Evolutionary conservation across 2,329 filamentous ascomycete species (phyloP).

Genomic region (Fusarium ramigenum): DNA sequence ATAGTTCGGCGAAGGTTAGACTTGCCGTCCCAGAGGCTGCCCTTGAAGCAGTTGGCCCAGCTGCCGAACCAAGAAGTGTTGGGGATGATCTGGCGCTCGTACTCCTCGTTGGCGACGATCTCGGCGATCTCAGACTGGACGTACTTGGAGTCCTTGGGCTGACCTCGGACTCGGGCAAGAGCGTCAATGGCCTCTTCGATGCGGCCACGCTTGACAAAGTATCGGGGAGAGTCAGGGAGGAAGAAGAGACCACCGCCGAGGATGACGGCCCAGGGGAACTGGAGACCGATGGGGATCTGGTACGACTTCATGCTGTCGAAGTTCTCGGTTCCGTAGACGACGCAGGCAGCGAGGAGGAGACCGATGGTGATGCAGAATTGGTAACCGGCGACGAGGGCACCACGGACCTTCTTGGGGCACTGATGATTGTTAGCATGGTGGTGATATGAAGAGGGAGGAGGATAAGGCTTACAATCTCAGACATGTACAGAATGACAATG

Average conservation of each 20-base stretch:
- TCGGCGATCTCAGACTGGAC: constrained; percentile 35
- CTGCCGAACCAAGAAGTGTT: constrained; percentile 18
- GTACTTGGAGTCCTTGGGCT: constrained; percentile 35
- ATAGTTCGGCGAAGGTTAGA: constrained; percentile 58
- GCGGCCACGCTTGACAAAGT: constrained; percentile 32
- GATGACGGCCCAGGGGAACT: constrained; percentile 37
- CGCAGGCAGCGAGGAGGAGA: constrained; percentile 30
- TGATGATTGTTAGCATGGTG: constrained; percentile 7
- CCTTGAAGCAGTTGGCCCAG: constrained; percentile 39
- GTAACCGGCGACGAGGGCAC: constrained; percentile 36
- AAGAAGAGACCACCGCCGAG: constrained; percentile 33
- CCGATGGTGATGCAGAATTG: constrained; percentile 39
- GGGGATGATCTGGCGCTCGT: constrained; percentile 63
- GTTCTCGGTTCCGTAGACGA: constrained; percentile 33
- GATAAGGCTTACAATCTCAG: constrained; percentile 20
- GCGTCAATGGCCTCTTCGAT: constrained; percentile 31
- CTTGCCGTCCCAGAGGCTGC: constrained; percentile 45
- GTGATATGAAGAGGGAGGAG: background rate
- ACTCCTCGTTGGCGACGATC: constrained; percentile 86
- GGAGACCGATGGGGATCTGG: constrained; percentile 33
- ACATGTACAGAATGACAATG: constrained; percentile 40
- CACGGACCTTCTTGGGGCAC: constrained; percentile 35
- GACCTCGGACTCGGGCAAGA: constrained; percentile 25
- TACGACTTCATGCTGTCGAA: constrained; percentile 16
- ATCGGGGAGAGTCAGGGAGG: constrained; percentile 36